Evolutionary conservation across 768 basidiomycete species (phyloP), one percentile per base, ranked within the genome.

Genomic region (Podaxis mareebaensis): DNA sequence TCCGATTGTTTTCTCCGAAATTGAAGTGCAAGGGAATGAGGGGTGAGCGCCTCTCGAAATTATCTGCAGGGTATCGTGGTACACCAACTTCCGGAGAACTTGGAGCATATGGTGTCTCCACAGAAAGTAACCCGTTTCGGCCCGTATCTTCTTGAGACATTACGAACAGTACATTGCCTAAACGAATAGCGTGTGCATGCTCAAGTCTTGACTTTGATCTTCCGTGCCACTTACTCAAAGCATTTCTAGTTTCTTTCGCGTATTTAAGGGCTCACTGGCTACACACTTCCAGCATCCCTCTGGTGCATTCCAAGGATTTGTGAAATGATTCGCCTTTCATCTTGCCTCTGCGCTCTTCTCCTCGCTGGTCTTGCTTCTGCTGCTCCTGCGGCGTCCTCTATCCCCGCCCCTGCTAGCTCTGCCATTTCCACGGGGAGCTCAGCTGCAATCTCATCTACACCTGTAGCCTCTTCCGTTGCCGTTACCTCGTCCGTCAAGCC

Each of bases 301-400:
- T 3, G 22, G 54, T 57, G 15, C 20, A 33, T 39, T 53, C 38
- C 28, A 30, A 26, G 42, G 48, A 51, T n/a, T 38, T 33, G 26
- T 64, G 65, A 66, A 33, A 81, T 81, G 79, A 75, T 79, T 68
- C 75, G 70, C 64, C 67, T 77, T 61, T 68, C 74, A 26, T 68
- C 72, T 33, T 78, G 76, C 64, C 60, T 76, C 49, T 73, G 71
- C 57, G 73, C 77, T 24, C 72, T 79, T 26, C 69, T 78, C 63
- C 66, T 81, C 53, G 70, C 74, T 28, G 66, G 64, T 48, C 39
- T 67, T 51, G 69, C 71, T 28, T 59, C 67, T 40, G 70, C 76
- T 54, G 76, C 76, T 61, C 68, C 71, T 51, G 66, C 67, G 12
- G 62, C 33, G 24, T 57, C 65, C 22, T 61, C 65, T 3, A 30